Evolutionary conservation across 2,329 filamentous ascomycete species (phyloP).

Genomic region (Exserohilum rostratum): DNA sequence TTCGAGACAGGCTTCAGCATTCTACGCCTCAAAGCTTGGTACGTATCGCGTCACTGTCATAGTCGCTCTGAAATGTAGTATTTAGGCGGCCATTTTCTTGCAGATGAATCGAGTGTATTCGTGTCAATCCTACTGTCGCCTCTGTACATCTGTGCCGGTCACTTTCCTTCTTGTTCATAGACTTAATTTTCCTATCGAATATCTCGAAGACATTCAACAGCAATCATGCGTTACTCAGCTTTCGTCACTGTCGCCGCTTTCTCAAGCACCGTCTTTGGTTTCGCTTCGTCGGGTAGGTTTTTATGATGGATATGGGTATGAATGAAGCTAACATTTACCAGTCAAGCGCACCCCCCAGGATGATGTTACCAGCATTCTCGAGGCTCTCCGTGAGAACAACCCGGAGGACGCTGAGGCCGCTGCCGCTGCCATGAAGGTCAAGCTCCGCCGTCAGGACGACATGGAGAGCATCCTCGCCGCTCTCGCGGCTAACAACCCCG

Average conservation of each 20-base stretch:
- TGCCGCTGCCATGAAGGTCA: constrained; percentile 33
- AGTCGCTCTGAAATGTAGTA: not conserved
- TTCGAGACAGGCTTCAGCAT: constrained; percentile 30
- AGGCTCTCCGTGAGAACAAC: constrained; percentile 36
- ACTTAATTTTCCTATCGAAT: not conserved
- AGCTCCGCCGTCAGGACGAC: constrained; percentile 32
- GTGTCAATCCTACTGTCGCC: constrained; percentile 15
- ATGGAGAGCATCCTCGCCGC: constrained; percentile 30
- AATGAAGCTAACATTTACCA: constrained; percentile 12
- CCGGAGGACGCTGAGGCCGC: constrained; percentile 36
- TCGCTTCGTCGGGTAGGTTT: constrained; percentile 24
- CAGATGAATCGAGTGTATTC: constrained; percentile 9
- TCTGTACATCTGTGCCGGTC: constrained; percentile 38
- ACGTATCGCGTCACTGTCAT: constrained; percentile 1
- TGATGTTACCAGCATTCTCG: constrained; percentile 35
- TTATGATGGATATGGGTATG: not conserved
- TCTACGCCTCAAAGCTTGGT: constrained; percentile 19
- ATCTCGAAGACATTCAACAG: constrained; percentile 11
- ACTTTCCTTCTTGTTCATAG: constrained; percentile 28
- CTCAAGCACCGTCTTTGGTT: constrained; percentile 32
- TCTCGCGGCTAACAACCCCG: constrained; percentile 30
- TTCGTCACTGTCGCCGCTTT: constrained; percentile 33
- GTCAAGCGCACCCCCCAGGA: constrained; percentile 23
- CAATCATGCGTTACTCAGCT: constrained; percentile 39
- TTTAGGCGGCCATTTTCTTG: not conserved